Conservation (phyloP, 2,329 filamentous ascomycete species). For the Colletotrichum sojae region DNA sequence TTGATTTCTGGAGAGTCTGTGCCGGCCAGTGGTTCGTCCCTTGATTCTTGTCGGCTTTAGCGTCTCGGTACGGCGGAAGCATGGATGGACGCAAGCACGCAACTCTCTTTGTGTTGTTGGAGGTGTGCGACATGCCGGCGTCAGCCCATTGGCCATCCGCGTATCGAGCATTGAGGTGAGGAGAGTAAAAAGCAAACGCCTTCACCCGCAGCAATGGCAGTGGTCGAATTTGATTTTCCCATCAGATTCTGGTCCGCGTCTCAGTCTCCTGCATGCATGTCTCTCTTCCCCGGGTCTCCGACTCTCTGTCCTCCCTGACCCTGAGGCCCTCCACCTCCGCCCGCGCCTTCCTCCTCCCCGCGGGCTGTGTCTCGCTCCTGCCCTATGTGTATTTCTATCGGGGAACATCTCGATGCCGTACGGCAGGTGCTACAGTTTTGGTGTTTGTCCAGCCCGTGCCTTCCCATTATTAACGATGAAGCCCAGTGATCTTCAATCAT, state of each 20-base stretch:
- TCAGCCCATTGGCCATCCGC: slow-evolving; percentile 7
- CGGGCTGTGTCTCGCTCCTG: neutral
- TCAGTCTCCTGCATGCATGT: slow-evolving; percentile 13
- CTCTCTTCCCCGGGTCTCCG: slow-evolving; percentile 16
- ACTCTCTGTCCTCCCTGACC: neutral
- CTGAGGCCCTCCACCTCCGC: slow-evolving; percentile 9
- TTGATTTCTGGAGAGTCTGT: slow-evolving; percentile 11
- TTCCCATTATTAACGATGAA: no score
- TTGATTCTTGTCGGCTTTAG: slow-evolving; percentile 5
- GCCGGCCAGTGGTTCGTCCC: slow-evolving; percentile 16
- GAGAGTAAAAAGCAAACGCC: slow-evolving; percentile 6
- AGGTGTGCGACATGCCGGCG: neutral
- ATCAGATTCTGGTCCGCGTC: neutral
- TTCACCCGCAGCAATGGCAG: slow-evolving; percentile 1
- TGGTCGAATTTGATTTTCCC: neutral
- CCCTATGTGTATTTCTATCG: neutral
- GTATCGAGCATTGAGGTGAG: neutral
- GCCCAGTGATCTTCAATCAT: no score
- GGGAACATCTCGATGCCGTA: neutral
- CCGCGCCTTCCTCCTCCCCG: neutral
- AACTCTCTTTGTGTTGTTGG: no score
- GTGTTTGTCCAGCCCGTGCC: no score
- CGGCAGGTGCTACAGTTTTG: no score
- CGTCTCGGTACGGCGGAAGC: slow-evolving; percentile 4
- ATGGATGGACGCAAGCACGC: no score